Evolutionary conservation across 1,139 yeast genomes (phyloP), one percentile per base, ranked within the genome.

Genomic region (Magnusiomyces sp.): DNA sequence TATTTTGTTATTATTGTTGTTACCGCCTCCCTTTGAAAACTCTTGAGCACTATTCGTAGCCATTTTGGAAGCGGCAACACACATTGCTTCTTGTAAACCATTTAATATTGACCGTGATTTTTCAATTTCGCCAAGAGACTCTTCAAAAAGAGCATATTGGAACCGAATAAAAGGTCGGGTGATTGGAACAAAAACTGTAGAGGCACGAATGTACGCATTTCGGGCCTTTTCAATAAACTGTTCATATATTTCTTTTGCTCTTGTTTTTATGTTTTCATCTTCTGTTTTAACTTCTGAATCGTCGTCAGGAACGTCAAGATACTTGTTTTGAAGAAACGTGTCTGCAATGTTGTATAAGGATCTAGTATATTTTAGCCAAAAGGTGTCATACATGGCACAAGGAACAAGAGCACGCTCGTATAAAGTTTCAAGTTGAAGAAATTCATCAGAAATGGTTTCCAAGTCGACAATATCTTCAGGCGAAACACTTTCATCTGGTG

Each of bases 361-460:
- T 31, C 83, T 72, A 1, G 79, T 68, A 59, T 78, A 83, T 49
- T 80, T 75, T 27, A 81, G 59, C 90, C 95, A 85, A 43, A 84
- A 69, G 38, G 68, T 69, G 1, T 77, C 75, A 55, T 81, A 77
- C 13, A 67, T 62, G 0, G 81, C 79, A 2, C 80, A 72, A 0
- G 77, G 67, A 4, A 79, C 69, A 4, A 83, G 55, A 1, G 67
- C 68, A 2, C 66, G 66, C 56, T 81, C 81, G 59, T 80, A 86
- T 1, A 75, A 62, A 38, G 74, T 71, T 10, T 63, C 63, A 1
- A 75, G 62, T 46, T 71, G 70, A 13, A 51, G 54, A 13, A 49
- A 50, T 39, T 59, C 60, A 11, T 63, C 63, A 29, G 60, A 60
- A 1, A 62, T 29, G 5, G 20, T 2, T 11, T 14, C 38, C 14